These are phyloP conservation scores for Zoysia japonica DNA, from an alignment of 176 grass and related monocot genomes.

Conservation along the genomic window DNA sequence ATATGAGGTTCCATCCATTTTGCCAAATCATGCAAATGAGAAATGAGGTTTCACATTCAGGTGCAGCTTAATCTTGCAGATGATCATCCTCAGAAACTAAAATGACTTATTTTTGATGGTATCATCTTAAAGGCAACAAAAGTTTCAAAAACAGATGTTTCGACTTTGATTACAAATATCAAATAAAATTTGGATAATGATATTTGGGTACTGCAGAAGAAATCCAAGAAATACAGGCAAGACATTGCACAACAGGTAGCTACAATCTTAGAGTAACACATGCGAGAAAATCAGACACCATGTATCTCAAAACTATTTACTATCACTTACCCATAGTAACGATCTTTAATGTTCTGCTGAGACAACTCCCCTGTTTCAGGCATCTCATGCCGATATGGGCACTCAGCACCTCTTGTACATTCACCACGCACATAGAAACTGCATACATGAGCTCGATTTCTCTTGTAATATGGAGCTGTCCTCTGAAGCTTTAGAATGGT, in stretches of 20 bases:
- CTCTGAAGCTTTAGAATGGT: conserved; percentile 98
- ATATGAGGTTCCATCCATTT: background rate
- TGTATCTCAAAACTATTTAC: conserved; percentile 1
- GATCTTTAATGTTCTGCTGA: conserved; percentile 99
- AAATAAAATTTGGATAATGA: background rate
- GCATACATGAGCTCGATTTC: conserved; percentile 93
- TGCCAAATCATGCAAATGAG: background rate
- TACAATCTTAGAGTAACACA: background rate
- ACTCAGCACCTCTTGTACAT: conserved; percentile 95
- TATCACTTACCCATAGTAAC: conserved; percentile 88
- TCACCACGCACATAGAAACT: conserved; percentile 96
- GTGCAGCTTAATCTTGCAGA: background rate
- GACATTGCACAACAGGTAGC: background rate
- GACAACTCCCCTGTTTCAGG: conserved; percentile 97
- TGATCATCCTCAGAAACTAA: conserved; percentile 1
- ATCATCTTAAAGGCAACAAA: background rate
- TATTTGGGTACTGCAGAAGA: background rate
- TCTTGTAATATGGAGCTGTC: conserved; percentile 98
- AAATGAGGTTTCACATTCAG: background rate
- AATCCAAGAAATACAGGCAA: background rate
- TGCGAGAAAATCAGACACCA: background rate
- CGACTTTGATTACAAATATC: conserved; percentile 1
- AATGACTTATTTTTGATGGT: background rate
- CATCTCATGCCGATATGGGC: conserved; percentile 98
- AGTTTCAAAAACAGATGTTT: background rate